These are phyloP conservation scores for Cladosporium cucumerinum DNA, from an alignment of 2,329 filamentous ascomycete genomes.

Conservation along the genomic window DNA sequence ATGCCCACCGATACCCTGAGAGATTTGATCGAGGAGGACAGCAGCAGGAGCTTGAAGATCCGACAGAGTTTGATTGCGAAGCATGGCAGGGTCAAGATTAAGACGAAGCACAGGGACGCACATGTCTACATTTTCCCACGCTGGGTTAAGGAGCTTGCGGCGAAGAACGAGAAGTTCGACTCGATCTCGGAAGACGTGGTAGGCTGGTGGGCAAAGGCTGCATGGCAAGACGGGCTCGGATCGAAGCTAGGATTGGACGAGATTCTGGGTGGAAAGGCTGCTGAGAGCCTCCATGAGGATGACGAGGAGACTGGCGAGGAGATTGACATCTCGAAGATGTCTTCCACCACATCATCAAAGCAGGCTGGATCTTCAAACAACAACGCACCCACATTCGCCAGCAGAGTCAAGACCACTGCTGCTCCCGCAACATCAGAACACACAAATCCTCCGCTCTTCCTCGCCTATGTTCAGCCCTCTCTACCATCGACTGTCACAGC, in stretches of 20 bases:
- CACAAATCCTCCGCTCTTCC: conserved; percentile 50
- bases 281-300: conserved; percentile 28
- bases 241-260: conserved; percentile 72
- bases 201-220: conserved; percentile 92
- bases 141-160: conserved; percentile 84
- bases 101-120: conserved; percentile 81
- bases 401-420: conserved; percentile 28
- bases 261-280: conserved; percentile 53
- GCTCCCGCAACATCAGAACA: conserved; percentile 14
- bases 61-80: conserved; percentile 70
- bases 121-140: conserved; percentile 92
- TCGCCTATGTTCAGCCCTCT: conserved; percentile 76
- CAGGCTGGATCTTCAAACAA: conserved; percentile 14
- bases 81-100: conserved; percentile 73
- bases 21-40: conserved; percentile 70
- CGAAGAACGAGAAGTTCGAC: conserved; percentile 75
- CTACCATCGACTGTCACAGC: conserved; percentile 17
- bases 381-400: conserved; percentile 28
- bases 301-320: conserved; percentile 47
- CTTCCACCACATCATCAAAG: conserved; percentile 39
- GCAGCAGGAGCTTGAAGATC: conserved; percentile 68
- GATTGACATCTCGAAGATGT: conserved; percentile 44
- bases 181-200: conserved; percentile 88
- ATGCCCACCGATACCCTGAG: conserved; percentile 87
- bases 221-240: conserved; percentile 79